Base-by-base conservation (phyloP, 2,329 filamentous ascomycete genomes). In the Zymoseptoria tritici region DNA sequence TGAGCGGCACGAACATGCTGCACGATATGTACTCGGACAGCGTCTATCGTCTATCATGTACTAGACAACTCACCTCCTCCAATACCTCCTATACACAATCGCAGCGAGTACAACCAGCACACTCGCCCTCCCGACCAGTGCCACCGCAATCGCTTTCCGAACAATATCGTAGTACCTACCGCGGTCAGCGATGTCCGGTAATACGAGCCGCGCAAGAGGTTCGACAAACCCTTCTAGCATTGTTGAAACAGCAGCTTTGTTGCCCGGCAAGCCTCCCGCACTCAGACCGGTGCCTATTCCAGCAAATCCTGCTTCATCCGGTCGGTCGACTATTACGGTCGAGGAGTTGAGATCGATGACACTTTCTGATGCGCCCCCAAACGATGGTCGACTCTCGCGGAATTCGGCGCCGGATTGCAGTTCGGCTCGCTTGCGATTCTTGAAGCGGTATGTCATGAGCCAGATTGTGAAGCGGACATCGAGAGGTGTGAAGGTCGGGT, bases 401-500 rank as follows among this genome's bases (percentile, higher is more conserved):
- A 70, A 60, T 26, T 67, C 62, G 4, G 66, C 67, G 7, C 70
- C 71, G 2, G 68, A 66, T 61, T 73, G 70, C 0, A 73, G 58
- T 54, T 73, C 71, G 7, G 65, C 69, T 11, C 71, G 68, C 58
- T 85, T 85, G 58, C 76, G 75, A 62, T 78, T 76, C 59, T 82
- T 81, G 67, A 88, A 81, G 6, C 75, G 73, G 62, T 81, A 81
- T 0, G 85, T 87, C 67, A 87, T 72, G 9, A 85, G 68, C 76
- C 80, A 85, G 57, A 88, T 79, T 9, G 84, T 75, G 31, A 84
- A 74, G 5, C 81, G 77, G 3, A 88, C 77, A 66, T 89, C 86
- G 59, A 78, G 78, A 1, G 82, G 78, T 0, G 85, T 87, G 68
- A 89, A 88, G 1, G 84, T 88, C 0, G 86, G 86, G 67, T 87